Base-by-base conservation (phyloP, 495 filamentous ascomycete genomes). In the Hypoxylon intermedium region DNA sequence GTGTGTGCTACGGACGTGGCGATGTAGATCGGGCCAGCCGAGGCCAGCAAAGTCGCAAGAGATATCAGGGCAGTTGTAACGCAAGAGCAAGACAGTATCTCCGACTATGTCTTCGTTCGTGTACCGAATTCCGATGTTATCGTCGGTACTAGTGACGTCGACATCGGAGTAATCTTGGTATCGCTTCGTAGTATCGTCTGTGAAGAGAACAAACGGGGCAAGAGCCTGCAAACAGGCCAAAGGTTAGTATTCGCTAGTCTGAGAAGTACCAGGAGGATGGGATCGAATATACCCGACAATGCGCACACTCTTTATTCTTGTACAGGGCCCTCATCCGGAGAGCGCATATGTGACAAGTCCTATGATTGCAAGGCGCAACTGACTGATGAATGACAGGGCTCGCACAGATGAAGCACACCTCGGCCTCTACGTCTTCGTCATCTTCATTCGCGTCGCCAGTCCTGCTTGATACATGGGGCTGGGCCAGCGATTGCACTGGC, bases 351-450 rank as follows among this genome's bases (percentile, higher is more conserved):
- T 98, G 94, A 72, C 94, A 98, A 7, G 92, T 96, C 15, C 87
- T 82, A 75, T 98, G 95, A 71, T 94, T 97, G 74, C 94, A 98
- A 11, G 94, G 94, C 13, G 92, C 85, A 41, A 98, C 83, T 2
- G 91, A 87, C 48, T 87, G 87, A 77, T 97, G 92, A 42, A 85
- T 83, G 45, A 98, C 87, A 1, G 84, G 83, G 34, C 89, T 93
- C 19, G 95, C 92, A 72, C 94, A 99, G 58, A 99, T 98, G 74
- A 97, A 98, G 80, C 94, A 99, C 51, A 96, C 81, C 45, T 96
- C 90, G 6, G 81, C 84, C 58, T 93, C 90, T 19, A 80, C 79
- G 33, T 85, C 85, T 53, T 86, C 70, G 9, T 53, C 67, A 18
- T 43, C 70, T 19, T 20, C 51, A 13, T 48, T 52, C 28, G 49